Evolutionary conservation across 73 alveolate genomes (phyloP), one percentile per base, ranked within the genome.

Genomic region (Halteria grandinella): DNA sequence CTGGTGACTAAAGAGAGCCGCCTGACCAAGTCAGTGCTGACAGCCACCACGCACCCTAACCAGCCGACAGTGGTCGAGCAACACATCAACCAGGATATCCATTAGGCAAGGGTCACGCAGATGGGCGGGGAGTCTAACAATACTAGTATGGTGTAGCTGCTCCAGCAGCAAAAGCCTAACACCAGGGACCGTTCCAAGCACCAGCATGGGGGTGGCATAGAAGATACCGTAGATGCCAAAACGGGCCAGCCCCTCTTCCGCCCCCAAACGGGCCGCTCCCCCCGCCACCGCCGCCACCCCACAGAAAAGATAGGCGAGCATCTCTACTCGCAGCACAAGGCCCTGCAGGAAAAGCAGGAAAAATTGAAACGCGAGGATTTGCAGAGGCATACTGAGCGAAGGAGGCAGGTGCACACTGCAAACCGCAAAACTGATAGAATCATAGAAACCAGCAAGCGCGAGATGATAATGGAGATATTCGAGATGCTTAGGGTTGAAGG

Each of bases 231-330:
- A 7, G 89, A 77, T 33, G 83, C 82, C 10, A 50, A 12, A 7
- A 77, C 89, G 36, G 89, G 89, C 8, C 73, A 57, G 58, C 77
- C 89, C 15, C 64, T 41, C 48, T 77, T 64, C 49, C 21, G 29
- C 27, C 89, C 89, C 0, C 17, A 25, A 21, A 75, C 75, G 12
- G 75, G 75, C 18, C 58, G 74, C 14, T 20, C 55, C 20, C 81
- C 89, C 17, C 32, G 41, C 29, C 25, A 14, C 24, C 36, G 78
- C 18, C n/a, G n/a, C n/a, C n/a, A n/a, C n/a, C 60, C 57, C 1
- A 25, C 39, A 14, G 57, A 62, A 11, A 5, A 40, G 44, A 62
- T 62, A 17, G 78, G 78, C 18, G 60, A 36, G 7, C 60, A 62
- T 62, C 24, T 62, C 7, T 62, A 62, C 43, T 12, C 36, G 28